Evolutionary conservation across 306 rosid species (phyloP), one percentile per base, ranked within the genome.

Genomic region (Cucurbita moschata): DNA sequence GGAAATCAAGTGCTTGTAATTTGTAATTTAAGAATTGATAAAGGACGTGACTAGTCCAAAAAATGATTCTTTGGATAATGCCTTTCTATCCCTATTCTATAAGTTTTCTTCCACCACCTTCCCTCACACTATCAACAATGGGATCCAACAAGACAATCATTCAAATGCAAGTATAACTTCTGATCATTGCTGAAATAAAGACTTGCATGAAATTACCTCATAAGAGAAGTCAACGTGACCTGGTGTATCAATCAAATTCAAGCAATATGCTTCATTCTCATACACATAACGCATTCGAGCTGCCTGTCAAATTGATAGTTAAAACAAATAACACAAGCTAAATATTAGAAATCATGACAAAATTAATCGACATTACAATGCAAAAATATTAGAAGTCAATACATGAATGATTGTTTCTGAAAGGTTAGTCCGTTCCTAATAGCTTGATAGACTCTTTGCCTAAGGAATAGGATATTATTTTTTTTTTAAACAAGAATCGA

Each of bases 171-270:
- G 21, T 69, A 50, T 19, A 50, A 47, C 42, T 12, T 44, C 38
- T 35, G 4, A 49, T 10, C 38, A 10, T 75, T 40, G 16, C 5
- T 19, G 38, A 65, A 65, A 65, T 47, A 55, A 9, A 14, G 54
- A 21, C 39, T 61, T 23, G 60, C 54, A 79, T 79, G 40, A 38
- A 62, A 78, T 26, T 83, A 90, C 96, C 91, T 93, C 98, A 23
- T 93, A 93, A 12, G 97, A 90, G 82, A 93, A 93, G 82, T 93
- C 98, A 1, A 93, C 98, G 56, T 93, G 98, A 18, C 98, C 98
- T 0, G 98, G 98, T n/a, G 98, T 93, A 73, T 93, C 98, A 42
- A 93, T 93, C 38, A 93, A 75, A 82, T 93, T 93, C 54, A 93
- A 79, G 83, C 98, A 93, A 79, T 83, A 93, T 3, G 97, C 81